Evolutionary conservation across 345 rosid genomes (phyloP).

Genomic region (Trapa incisa): DNA sequence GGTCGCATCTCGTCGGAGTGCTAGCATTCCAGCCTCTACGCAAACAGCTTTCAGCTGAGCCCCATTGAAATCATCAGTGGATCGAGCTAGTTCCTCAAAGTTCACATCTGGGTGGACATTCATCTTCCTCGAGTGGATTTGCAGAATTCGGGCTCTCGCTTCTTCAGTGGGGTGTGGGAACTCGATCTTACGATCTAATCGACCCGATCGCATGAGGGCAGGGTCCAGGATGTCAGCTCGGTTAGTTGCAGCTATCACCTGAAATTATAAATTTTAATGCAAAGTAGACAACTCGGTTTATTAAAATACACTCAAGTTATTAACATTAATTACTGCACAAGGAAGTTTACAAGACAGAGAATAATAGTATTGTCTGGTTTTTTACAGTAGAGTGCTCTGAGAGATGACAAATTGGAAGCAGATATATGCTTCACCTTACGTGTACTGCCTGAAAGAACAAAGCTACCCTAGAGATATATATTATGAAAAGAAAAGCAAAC

Average conservation of each 20-base stretch:
- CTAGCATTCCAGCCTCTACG: slow-evolving; percentile 99
- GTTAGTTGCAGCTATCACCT: slow-evolving; percentile 99
- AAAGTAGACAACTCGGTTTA: background rate
- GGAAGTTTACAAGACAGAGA: background rate
- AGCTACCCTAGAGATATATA: background rate
- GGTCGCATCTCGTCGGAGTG: slow-evolving; percentile 95
- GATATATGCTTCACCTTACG: too few relatives aligned
- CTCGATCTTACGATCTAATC: slow-evolving; percentile 97
- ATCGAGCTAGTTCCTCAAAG: slow-evolving; percentile 96
- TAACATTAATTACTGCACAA: background rate
- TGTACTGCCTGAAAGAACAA: background rate
- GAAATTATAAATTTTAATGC: slow-evolving; percentile 3
- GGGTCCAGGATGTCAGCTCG: slow-evolving; percentile 98
- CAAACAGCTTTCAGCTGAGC: slow-evolving; percentile 98
- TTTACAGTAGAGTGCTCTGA: too few relatives aligned
- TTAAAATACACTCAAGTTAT: background rate
- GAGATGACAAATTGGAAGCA: too few relatives aligned
- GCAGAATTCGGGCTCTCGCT: slow-evolving; percentile 96
- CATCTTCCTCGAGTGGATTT: slow-evolving; percentile 99
- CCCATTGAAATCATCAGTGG: slow-evolving; percentile 96
- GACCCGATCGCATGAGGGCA: slow-evolving; percentile 98
- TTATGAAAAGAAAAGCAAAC: slow-evolving; percentile 18
- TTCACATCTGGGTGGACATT: slow-evolving; percentile 91
- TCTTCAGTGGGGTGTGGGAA: slow-evolving; percentile 97
- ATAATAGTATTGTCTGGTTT: too few relatives aligned